Evolutionary conservation across 805 yeast genomes (phyloP), one percentile per base, ranked within the genome.

Genomic region (Nakazawaea holstii): DNA sequence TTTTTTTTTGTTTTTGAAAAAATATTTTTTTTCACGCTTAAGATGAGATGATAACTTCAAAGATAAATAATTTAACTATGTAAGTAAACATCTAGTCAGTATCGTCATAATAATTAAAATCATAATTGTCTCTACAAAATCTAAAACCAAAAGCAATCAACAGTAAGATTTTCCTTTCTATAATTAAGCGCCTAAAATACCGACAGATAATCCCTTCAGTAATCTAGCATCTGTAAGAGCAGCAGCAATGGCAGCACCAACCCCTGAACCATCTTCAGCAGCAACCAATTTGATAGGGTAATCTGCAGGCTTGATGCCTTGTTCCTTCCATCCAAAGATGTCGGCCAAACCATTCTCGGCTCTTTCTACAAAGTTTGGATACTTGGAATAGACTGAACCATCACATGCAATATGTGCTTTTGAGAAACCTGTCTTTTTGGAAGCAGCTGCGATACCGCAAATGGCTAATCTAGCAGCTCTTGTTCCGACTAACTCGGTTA

Each of bases 211-310:
- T 41, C 92, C 92, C 51, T 77, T 73, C 55, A 71, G 74, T 60
- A 84, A 73, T 73, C 99, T 84, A 66, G 80, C 75, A 66, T 85
- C 80, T 49, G 98, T 85, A 67, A 92, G 78, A 39, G 98, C 97
- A 47, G 99, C 98, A 69, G 94, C 92, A 59, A 92, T 79, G 45
- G 98, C 99, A 48, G 99, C 99, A 64, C 99, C 99, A 42, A 88
- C 97, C 73, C 98, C 98, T 35, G 94, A 85, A 59, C 99, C 99
- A 72, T 94, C 99, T 72, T 92, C 97, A 55, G 99, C 98, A 49
- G 95, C 87, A 36, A 84, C 87, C 56, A 91, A 81, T 54, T 76
- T 69, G 61, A 94, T 82, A 54, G 98, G 98, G 66, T 89, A 89
- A 50, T 80, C 79, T 54, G 72, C 62, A 39, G 55, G 56, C 44